Conservation (phyloP, 164 flowering plant species). For the Nymphaea thermarum region DNA sequence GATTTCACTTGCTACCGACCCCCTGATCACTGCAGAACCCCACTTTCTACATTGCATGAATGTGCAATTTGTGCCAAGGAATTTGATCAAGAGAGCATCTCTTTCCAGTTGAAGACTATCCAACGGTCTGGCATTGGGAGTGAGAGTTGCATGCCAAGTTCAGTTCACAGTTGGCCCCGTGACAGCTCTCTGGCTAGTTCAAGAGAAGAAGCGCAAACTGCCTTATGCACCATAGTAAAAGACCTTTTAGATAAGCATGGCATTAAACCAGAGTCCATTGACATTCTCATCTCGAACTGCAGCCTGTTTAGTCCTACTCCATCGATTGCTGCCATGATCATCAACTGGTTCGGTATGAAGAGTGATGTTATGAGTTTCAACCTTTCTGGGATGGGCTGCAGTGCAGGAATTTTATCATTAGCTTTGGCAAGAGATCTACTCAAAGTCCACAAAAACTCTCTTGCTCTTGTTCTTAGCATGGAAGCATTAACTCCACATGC, state of each 20-base stretch:
- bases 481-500: slow-evolving; percentile 33
- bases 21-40: slow-evolving; percentile 20
- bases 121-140: slow-evolving; percentile 37
- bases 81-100: slow-evolving; percentile 12
- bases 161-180: slow-evolving; percentile 23
- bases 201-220: slow-evolving; percentile 21
- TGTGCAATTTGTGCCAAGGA: slow-evolving; percentile 7
- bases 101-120: slow-evolving; percentile 17
- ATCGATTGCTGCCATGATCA: slow-evolving; percentile 38
- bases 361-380: slow-evolving; percentile 34
- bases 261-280: slow-evolving; percentile 32
- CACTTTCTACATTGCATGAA: slow-evolving; percentile 24
- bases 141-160: slow-evolving; percentile 25
- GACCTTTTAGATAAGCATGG: slow-evolving; percentile 32
- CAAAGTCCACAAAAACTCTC: slow-evolving; percentile 35
- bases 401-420: slow-evolving; percentile 43
- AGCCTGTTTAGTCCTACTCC: slow-evolving; percentile 54
- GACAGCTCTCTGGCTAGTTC: slow-evolving; percentile 11
- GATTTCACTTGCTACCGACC: slow-evolving; percentile 42
- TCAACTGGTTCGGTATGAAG: slow-evolving; percentile 41
- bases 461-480: slow-evolving; percentile 46
- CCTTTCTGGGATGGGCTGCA: slow-evolving; percentile 73
- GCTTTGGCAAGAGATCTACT: slow-evolving; percentile 40
- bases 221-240: slow-evolving; percentile 26
- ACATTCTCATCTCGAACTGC: slow-evolving; percentile 47